Evolutionary conservation across 441 rosid genomes (phyloP).

Genomic region (Eutrema salsugineum): DNA sequence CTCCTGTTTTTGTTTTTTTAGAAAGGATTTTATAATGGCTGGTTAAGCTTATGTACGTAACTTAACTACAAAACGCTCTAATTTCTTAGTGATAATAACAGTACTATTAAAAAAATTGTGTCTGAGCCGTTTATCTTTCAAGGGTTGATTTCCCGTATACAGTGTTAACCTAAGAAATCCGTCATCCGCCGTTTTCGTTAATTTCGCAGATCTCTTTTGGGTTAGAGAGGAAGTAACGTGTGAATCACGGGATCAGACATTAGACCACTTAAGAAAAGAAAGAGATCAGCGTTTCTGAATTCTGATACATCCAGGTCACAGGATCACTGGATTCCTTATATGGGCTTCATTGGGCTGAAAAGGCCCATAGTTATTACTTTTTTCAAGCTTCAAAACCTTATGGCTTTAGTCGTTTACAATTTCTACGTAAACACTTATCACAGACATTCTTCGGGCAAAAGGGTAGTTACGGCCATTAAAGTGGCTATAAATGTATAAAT

Average conservation of each 20-base stretch:
- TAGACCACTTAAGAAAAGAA: background rate
- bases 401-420: too few species aligned
- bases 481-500: too few species aligned
- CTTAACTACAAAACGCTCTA: too few species aligned
- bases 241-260: background rate
- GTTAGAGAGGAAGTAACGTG: background rate
- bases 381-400: too few species aligned
- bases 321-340: background rate
- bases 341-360: background rate
- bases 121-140: background rate
- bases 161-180: background rate
- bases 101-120: too few species aligned
- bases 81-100: too few species aligned
- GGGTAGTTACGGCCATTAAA: too few species aligned
- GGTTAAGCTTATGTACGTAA: too few species aligned
- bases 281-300: background rate
- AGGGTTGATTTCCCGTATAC: background rate
- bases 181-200: background rate
- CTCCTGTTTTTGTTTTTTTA: too few species aligned
- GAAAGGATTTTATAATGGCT: too few species aligned
- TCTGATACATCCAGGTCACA: background rate
- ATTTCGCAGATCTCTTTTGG: background rate
- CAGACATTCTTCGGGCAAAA: background rate
- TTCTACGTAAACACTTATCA: background rate
- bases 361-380: background rate